These are phyloP conservation scores for Funneliformis caledonium DNA, from an alignment of 371 early-diverging fungal genomes.

Conservation along the genomic window DNA sequence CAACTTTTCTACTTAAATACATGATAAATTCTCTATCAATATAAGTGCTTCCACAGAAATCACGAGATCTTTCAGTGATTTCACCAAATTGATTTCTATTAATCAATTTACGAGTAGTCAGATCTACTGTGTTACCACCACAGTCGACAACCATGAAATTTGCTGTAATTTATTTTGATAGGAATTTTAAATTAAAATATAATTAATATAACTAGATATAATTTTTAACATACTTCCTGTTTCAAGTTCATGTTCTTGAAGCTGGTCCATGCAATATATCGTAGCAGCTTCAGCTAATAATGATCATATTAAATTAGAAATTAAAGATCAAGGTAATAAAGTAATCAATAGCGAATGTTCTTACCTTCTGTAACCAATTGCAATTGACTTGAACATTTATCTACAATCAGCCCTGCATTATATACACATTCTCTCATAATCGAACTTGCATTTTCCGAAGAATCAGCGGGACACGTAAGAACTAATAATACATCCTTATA, in stretches of 20 bases:
- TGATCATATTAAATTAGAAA: background rate
- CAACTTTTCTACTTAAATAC: background rate
- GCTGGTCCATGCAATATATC: slow-evolving; percentile 16
- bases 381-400: background rate
- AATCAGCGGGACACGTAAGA: background rate
- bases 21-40: slow-evolving; percentile 14
- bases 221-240: background rate
- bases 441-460: background rate
- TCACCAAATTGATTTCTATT: no score
- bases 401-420: background rate
- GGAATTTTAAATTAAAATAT: background rate
- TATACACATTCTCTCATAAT: slow-evolving; percentile 13
- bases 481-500: background rate
- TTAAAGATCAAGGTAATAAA: no score
- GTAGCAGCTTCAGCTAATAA: slow-evolving; percentile 32
- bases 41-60: background rate
- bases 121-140: background rate
- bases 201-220: background rate
- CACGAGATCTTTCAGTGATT: background rate
- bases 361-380: slow-evolving; percentile 15
- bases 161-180: background rate
- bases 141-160: no score
- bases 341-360: no score
- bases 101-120: slow-evolving; percentile 7
- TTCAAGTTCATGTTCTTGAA: background rate